Evolutionary conservation across 2,329 filamentous ascomycete species (phyloP), one percentile per base, ranked within the genome.

Genomic region (Aspergillus aculeatinus): DNA sequence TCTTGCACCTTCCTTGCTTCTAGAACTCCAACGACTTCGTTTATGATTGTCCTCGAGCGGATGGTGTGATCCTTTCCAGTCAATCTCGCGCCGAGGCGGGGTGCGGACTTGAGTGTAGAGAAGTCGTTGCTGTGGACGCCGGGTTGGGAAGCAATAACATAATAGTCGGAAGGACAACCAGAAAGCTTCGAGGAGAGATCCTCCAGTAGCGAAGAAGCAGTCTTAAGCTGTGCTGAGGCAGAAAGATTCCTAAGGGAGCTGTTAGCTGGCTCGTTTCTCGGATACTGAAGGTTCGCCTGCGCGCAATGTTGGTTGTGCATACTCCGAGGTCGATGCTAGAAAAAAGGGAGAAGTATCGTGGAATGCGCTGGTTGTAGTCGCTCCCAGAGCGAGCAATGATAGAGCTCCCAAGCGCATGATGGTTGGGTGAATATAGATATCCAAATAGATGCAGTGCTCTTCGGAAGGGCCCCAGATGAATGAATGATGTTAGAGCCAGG

Each of bases 291-390:
- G 44, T 50, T 48, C 21, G 55, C 51, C 62, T 63, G 33, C 56
- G 25, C 48, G 54, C 48, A 25, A 51, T 16, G 16, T 21, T 48
- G 50, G 55, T 14, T 47, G 64, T 47, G 67, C 88, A 70, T 88
- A 96, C 93, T 88, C 81, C 63, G 89, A 85, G 50, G 89, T 94
- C 33, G 94, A 97, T 75, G 96, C 89, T 66, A 97, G 80, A 73
- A 96, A 85, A 77, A 96, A 95, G 19, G 95, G 94, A 57, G 91
- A 93, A 2, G 93, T 92, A 77, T 96, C 89, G 64, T 86, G 87
- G 75, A 96, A 95, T 27, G 91, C 93, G 63, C 86, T 80, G 49
- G 83, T 87, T 25, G 82, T 81, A 61, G 84, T 82, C 66, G 85
- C 81, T 69, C 85, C 76, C 60, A 84, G 75, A 69, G 81, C 79